Conservation (phyloP, 2,329 filamentous ascomycete species). For the Exophiala sp. region DNA sequence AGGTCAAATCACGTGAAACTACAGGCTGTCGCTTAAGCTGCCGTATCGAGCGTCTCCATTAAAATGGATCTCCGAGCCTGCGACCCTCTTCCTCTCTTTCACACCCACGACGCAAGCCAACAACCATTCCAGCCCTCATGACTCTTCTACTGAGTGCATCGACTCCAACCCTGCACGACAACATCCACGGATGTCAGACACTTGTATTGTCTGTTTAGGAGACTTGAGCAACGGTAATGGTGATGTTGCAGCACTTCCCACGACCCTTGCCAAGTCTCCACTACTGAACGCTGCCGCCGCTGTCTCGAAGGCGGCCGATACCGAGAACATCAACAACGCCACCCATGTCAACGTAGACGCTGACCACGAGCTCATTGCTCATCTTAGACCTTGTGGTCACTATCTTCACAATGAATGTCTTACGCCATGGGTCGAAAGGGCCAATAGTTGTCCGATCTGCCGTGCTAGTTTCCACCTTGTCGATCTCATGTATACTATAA, state of each 20-base stretch:
- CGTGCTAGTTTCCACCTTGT: conserved; percentile 87
- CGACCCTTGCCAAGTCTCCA: conserved; percentile 41
- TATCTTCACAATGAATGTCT: conserved; percentile 89
- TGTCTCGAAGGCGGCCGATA: conserved; percentile 32
- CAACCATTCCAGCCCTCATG: conserved; percentile 14
- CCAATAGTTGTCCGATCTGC: conserved; percentile 97
- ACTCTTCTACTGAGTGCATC: conserved; percentile 12
- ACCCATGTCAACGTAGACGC: conserved; percentile 27
- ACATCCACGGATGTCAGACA: conserved; percentile 53
- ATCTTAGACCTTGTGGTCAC: conserved; percentile 76
- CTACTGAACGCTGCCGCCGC: conserved; percentile 22
- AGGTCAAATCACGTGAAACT: no score
- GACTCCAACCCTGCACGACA: conserved; percentile 29
- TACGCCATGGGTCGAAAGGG: conserved; percentile 90
- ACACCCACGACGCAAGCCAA: conserved; percentile 13
- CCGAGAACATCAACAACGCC: conserved; percentile 31
- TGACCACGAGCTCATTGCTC: conserved; percentile 48
- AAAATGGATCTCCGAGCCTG: background rate
- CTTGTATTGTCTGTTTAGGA: conserved; percentile 69
- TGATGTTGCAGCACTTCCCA: conserved; percentile 45
- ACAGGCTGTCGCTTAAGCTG: conserved; percentile 3
- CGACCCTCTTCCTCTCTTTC: conserved; percentile 19
- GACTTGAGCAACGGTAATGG: conserved; percentile 60
- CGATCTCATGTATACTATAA: conserved; percentile 72
- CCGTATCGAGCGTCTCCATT: conserved; percentile 2